Evolutionary conservation across 495 filamentous ascomycete species (phyloP), one percentile per base, ranked within the genome.

Genomic region (Chaetomidium leptoderma): DNA sequence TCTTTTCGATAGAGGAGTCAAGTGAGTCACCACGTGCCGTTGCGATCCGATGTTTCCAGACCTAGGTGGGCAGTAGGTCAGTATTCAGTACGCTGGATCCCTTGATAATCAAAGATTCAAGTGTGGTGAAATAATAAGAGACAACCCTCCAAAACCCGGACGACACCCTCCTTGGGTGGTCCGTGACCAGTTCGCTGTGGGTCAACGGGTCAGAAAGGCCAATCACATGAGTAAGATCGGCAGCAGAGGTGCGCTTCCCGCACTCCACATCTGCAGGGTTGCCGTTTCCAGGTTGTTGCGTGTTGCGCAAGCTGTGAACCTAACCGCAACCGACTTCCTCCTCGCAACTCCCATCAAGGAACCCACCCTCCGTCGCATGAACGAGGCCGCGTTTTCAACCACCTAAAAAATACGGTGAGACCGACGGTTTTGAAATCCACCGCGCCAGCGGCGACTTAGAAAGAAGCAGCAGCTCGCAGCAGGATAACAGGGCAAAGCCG

Each of bases 181-280:
- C 43, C 63, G 63, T 65, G 63, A 65, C 55, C 63, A 62, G 4
- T 3, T 7, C 27, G 16, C 8, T 54, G 55, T 54, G 55, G 62
- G 48, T 13, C 37, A 53, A 10, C 4, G 6, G 48, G 24, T 23
- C 37, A 32, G 48, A 40, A 35, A 33, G 14, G 40, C 55, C 46
- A 58, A 58, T 58, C 37, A 58, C 27, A 43, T 39, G 46, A 13
- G 16, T 11, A 13, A 13, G 55, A 58, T 58, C 55, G 47, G 11
- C 55, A 26, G 17, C 36, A 39, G 17, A 39, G 55, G 32, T 37
- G 24, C 29, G 21, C 32, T 45, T 40, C 29, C 29, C 16, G 29
- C n/a, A 17, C 9, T 43, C 27, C 39, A n/a, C n/a, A 24, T 13
- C 40, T 37, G 52, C 52, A 36, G 16, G 30, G 30, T 33, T 32